Evolutionary conservation across 2,329 filamentous ascomycete genomes (phyloP), one percentile per base, ranked within the genome.

Genomic region (Incumbomyces delicatus): DNA sequence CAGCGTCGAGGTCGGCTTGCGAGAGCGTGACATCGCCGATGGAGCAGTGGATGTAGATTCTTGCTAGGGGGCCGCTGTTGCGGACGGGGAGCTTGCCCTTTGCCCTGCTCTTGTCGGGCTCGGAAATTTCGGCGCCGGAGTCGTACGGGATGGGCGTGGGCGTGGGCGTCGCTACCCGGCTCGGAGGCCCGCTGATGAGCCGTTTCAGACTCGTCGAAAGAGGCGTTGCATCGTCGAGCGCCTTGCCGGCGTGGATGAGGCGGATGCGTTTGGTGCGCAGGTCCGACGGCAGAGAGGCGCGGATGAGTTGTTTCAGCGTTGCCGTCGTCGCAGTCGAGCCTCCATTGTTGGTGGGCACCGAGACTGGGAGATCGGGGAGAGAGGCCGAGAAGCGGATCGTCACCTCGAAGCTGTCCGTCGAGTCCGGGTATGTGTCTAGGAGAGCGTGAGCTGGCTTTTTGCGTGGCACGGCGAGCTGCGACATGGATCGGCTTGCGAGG

Each of bases 31-130:
- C 81, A 46, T 81, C 76, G 46, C 88, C 88, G 49, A 96, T 85
- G 53, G 87, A 90, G 73, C 90, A 96, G 70, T 94, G 94, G 51
- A 96, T 83, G 64, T 94, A 95, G 58, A 94, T 77, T 37, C 83
- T 76, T 1, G 66, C 53, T 29, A 67, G 62, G 12, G 62, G 64
- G 6, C 71, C 69, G 22, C n/a, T n/a, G 27, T 73, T 71, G 29
- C 73, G 74, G 4, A 81, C 63, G 1, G 76, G 76, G 50, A 69
- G 68, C 57, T 92, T 94, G 39, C 84, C 86, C 58, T 87, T 87
- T 46, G 71, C 70, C 50, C 71, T 74, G 60, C 34, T 38, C 16
- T 20, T 43, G 5, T n/a, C 41, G 36, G 48, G 31, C 6, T 48
- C 42, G 36, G 54, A 50, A n/a, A 44, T 31, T 18, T 49, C 57